Evolutionary conservation across 2,329 filamentous ascomycete species (phyloP), one percentile per base, ranked within the genome.

Genomic region (Fusarium cyanostomum): DNA sequence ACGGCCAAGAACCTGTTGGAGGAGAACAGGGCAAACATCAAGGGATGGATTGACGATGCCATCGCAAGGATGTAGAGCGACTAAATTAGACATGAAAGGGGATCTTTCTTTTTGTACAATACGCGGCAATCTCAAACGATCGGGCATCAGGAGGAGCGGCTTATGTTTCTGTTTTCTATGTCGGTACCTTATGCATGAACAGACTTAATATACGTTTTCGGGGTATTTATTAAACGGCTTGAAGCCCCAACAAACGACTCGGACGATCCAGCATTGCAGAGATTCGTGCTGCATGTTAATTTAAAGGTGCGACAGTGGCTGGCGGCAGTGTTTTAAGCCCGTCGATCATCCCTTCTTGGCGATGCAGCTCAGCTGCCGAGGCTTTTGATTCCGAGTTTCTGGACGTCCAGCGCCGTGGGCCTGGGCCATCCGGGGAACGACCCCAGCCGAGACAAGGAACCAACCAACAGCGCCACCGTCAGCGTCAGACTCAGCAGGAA

Each of bases 121-220:
- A 64, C 48, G 49, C 35, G 39, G 57, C 59, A 62, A 66, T 56
- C 60, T 42, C 48, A 59, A 41, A 66, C 50, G 62, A 66, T 65
- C 62, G 59, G 62, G 62, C 44, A 66, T 66, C 62, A 64, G 62
- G 56, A 60, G 64, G 62, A 66, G 59, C 62, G 62, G 54, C 54
- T 64, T 52, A 34, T 59, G 59, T 56, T 66, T 66, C 39, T 50
- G 64, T 39, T 55, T 35, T 44, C 53, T 34, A 33, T 42, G 34
- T 21, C 6, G 21, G 21, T 21, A 42, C 15, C 21, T 7, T 44
- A 62, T 35, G 57, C 53, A 66, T 59, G 62, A 65, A 62, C 49
- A 46, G 46, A 35, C 52, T 59, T 65, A 66, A 65, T 65, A 62
- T 35, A 63, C 44, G 44, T 51, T 62, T 66, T 62, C 45, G 53